Evolutionary conservation across 2,329 filamentous ascomycete species (phyloP), one percentile per base, ranked within the genome.

Genomic region (Tolypocladium endophyticum): DNA sequence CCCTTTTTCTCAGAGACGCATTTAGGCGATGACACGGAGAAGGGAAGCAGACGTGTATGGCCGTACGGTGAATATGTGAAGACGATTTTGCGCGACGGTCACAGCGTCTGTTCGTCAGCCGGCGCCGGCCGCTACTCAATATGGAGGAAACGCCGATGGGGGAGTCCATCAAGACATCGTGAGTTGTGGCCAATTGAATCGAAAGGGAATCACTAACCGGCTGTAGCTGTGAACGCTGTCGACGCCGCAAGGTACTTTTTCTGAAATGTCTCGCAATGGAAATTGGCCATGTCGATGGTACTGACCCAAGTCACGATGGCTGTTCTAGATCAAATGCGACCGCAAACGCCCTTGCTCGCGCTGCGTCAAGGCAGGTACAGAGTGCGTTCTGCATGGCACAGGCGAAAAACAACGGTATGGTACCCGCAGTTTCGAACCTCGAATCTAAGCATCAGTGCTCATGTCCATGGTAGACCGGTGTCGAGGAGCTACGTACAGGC

Each of bases 321-420:
- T 23, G 2, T 11, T 56, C 9, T 55, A 82, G 73, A 77, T 83
- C 43, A 83, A 81, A 71, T 83, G 81, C 66, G 77, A 82, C 65
- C 76, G 80, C 4, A 74, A 74, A 54, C 69, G 74, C 18, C 81
- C 81, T 16, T 83, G 81, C 64, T 75, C 74, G 38, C 77, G 76
- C 61, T 83, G 81, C 63, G 66, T 70, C 64, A 74, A 76, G 63
- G 73, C 74, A 8, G 70, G 71, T 25, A 72, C 70, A 11, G 72
- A 76, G 53, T 78, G 76, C 61, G 68, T 72, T n/a, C 68, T 74
- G 28, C 72, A 69, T 39, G 74, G 74, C 23, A 73, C 70, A 7
- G 75, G 75, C 7, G 76, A 77, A 63, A 77, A 76, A 64, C 73
- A 76, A 62, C 70, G 76, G 74, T 76, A 65, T n/a, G 4, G 25